A percentile compares a stretch with the other conserved stretches of the same genome.
Evolutionary conservation across 805 yeast genomes (phyloP).

Genomic region (Wickerhamiella musiphila): DNA sequence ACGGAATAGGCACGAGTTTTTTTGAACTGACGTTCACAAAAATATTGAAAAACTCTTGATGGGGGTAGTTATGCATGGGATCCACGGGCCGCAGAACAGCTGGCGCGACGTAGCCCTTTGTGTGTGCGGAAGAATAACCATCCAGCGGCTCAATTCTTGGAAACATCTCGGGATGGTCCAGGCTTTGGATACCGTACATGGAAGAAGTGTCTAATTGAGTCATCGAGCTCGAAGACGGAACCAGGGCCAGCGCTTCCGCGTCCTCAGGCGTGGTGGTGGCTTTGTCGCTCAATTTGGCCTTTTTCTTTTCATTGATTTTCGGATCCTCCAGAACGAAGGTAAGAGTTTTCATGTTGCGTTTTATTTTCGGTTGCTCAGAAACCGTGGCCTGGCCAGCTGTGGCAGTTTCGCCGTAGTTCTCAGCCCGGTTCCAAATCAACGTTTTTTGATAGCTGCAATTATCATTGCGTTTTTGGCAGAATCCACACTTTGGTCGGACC

Average conservation of each 20-base stretch:
- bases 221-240: background rate
- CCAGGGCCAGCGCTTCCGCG: background rate
- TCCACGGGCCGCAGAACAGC: too few relatives aligned
- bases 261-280: background rate
- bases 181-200: too few relatives aligned
- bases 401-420: background rate
- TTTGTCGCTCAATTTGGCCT: constrained; percentile 7
- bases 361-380: background rate
- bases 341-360: constrained; percentile 2
- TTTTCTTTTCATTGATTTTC: background rate
- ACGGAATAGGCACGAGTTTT: constrained; percentile 51
- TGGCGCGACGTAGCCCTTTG: too few relatives aligned
- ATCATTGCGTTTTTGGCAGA: constrained; percentile 25
- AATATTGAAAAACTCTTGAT: constrained; percentile 37
- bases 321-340: constrained; percentile 1
- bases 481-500: constrained; percentile 37
- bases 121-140: too few relatives aligned
- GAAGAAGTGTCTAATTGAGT: too few relatives aligned
- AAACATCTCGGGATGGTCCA: too few relatives aligned
- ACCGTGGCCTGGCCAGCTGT: background rate
- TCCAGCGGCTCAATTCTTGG: background rate
- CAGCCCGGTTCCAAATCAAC: constrained; percentile 8
- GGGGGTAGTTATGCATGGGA: background rate
- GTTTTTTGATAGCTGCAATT: constrained; percentile 8
- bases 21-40: constrained; percentile 44